Evolutionary conservation across 106 monocot species (phyloP).

Genomic region (Hemerocallis citrina): DNA sequence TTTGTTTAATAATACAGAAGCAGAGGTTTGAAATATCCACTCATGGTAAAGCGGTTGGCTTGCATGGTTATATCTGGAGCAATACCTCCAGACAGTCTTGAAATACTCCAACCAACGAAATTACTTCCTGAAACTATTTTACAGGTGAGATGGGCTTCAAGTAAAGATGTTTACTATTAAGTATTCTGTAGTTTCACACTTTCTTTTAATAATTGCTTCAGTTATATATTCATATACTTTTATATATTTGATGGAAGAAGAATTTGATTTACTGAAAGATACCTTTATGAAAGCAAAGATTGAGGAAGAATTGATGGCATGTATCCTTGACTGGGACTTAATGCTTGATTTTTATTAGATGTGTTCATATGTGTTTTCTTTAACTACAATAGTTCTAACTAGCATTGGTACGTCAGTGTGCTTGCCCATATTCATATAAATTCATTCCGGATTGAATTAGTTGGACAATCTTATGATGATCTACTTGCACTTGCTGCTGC

Average conservation of each 20-base stretch:
- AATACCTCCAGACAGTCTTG: slow-evolving; percentile 42
- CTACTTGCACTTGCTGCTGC: slow-evolving; percentile 51
- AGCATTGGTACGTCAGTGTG: slow-evolving; percentile 69
- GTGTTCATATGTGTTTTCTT: slow-evolving; percentile 28
- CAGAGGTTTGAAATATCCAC: slow-evolving; percentile 68
- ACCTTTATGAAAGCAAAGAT: slow-evolving; percentile 39
- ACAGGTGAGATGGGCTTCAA: slow-evolving; percentile 33
- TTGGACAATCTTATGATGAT: slow-evolving; percentile 62
- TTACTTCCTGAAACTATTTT: slow-evolving; percentile 37
- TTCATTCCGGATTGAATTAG: slow-evolving; percentile 77
- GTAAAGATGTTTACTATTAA: neutral
- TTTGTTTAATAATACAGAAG: no score
- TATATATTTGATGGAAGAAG: slow-evolving; percentile 60
- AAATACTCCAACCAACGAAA: slow-evolving; percentile 78
- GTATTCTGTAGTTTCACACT: slow-evolving; percentile 2
- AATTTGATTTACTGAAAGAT: slow-evolving; percentile 51
- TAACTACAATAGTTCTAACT: slow-evolving; percentile 70
- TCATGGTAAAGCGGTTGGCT: slow-evolving; percentile 77
- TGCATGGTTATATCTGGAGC: slow-evolving; percentile 85
- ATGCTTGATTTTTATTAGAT: no score
- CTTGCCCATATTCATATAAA: slow-evolving; percentile 84
- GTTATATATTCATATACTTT: neutral
- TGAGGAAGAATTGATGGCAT: slow-evolving; percentile 40
- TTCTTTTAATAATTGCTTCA: no score
- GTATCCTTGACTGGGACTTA: slow-evolving; percentile 61